These are phyloP conservation scores for Acarospora socialis DNA, from an alignment of 2,329 filamentous ascomycete species.

Conservation along the genomic window DNA sequence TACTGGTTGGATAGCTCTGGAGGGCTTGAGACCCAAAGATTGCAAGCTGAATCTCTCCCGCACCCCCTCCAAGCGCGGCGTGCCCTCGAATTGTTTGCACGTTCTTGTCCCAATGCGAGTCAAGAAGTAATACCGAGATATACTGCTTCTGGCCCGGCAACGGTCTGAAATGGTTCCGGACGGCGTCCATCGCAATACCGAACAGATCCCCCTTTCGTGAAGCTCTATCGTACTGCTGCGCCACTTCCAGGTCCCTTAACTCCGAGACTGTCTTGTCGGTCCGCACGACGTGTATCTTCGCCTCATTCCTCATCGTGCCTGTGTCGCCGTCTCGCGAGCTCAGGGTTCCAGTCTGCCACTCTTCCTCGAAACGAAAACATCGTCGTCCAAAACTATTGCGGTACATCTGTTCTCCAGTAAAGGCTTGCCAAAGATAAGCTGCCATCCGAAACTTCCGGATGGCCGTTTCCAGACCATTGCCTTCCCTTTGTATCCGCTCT, in stretches of 20 bases:
- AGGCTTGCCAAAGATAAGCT: conserved; percentile 92
- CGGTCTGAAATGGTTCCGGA: conserved; percentile 62
- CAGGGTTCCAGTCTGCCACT: conserved; percentile 76
- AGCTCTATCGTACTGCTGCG: conserved; percentile 61
- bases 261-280: conserved; percentile 73
- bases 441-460: conserved; percentile 88
- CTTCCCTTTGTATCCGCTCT: conserved; percentile 60
- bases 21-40: conserved; percentile 88
- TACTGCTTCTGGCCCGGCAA: conserved; percentile 69
- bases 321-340: conserved; percentile 58
- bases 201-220: conserved; percentile 61
- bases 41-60: conserved; percentile 62
- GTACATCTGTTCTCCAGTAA: conserved; percentile 92
- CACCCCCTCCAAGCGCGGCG: conserved; percentile 59
- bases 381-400: conserved; percentile 75
- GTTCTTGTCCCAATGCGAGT: conserved; percentile 71
- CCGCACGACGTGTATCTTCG: conserved; percentile 74
- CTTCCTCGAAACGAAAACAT: conserved; percentile 82
- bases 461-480: conserved; percentile 66
- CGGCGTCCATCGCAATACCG: conserved; percentile 60
- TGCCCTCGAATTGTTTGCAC: conserved; percentile 62
- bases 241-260: conserved; percentile 60
- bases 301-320: conserved; percentile 73
- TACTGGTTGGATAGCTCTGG: conserved; percentile 74
- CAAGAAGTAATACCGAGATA: conserved; percentile 73